Percentiles rank a stretch among this genome's conserved stretches.
phyloP scores from a whole-genome alignment of 768 basidiomycete species.

The Termitomyces sp. region DNA sequence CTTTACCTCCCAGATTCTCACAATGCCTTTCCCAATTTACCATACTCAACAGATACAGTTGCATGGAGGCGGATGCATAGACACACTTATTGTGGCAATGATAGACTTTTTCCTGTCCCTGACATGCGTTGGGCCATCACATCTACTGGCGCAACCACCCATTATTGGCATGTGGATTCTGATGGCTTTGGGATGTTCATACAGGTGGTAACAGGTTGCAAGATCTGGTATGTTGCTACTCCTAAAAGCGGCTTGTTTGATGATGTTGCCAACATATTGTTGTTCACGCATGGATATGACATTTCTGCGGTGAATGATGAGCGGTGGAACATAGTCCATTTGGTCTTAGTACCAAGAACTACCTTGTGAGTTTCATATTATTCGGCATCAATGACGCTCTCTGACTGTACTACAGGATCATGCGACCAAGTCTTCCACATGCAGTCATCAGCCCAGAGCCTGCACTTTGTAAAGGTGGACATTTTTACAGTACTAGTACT shows the following conservation, averaged over 20 bases:
- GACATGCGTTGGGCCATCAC: slow-evolving; percentile 4
- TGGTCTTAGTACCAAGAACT: background rate
- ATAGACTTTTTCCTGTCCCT: background rate
- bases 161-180: slow-evolving; percentile 1
- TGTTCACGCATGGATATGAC: background rate
- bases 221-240: background rate
- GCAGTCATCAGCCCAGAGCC: background rate
- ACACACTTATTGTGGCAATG: background rate
- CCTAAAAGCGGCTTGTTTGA: background rate
- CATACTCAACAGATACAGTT: background rate
- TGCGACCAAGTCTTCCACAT: background rate
- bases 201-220: background rate
- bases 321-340: background rate
- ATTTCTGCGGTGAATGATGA: background rate
- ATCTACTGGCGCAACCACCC: background rate
- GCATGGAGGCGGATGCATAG: background rate
- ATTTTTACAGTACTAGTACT: background rate
- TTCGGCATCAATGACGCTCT: background rate
- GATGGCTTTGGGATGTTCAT: background rate
- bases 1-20: background rate
- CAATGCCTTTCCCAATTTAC: background rate
- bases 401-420: background rate
- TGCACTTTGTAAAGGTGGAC: background rate
- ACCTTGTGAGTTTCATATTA: background rate
- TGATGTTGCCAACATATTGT: background rate